Percentiles rank a stretch among this genome's conserved stretches.
Conservation (phyloP, 73 alveolate species). For the Durusdinium trenchii region DNA sequence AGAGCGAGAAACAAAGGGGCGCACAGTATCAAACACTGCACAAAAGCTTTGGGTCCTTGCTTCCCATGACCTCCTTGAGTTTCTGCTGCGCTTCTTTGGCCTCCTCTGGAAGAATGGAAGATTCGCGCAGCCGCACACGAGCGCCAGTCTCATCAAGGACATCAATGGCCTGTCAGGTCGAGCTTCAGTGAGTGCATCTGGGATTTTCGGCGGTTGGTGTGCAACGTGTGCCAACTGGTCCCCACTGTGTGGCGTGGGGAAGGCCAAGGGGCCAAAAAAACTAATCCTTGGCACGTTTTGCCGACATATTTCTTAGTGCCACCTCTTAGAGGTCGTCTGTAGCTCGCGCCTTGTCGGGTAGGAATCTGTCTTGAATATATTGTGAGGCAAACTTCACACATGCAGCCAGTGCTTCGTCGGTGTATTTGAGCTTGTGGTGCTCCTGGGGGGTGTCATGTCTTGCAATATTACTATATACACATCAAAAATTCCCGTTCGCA, state of each 20-base stretch:
- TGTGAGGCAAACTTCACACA: slow-evolving; percentile 95
- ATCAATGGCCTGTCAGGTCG: slow-evolving; percentile 62
- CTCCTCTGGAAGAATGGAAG: slow-evolving; percentile 95
- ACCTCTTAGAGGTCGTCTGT: background rate
- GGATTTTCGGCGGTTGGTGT: too few species aligned
- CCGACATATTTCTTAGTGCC: background rate
- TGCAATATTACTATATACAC: too few species aligned
- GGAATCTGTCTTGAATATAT: slow-evolving; percentile 87
- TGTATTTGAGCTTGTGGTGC: slow-evolving; percentile 94
- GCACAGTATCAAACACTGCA: too few species aligned
- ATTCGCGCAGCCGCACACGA: slow-evolving; percentile 92
- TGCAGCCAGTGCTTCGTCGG: slow-evolving; percentile 89
- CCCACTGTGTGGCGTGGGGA: too few species aligned
- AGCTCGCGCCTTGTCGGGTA: slow-evolving; percentile 89
- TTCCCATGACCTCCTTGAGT: slow-evolving; percentile 88
- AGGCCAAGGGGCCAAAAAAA: too few species aligned
- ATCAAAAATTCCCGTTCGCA: too few species aligned
- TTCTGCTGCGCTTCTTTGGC: slow-evolving; percentile 95
- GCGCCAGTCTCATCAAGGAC: slow-evolving; percentile 95
- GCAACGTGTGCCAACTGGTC: too few species aligned
- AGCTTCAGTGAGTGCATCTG: background rate
- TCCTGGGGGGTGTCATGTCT: slow-evolving; percentile 28
- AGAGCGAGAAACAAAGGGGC: too few species aligned
- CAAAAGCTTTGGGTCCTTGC: slow-evolving; percentile 10
- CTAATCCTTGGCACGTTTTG: background rate